Conservation (phyloP, 2,329 filamentous ascomycete species). For the Bretziella fagacearum region DNA sequence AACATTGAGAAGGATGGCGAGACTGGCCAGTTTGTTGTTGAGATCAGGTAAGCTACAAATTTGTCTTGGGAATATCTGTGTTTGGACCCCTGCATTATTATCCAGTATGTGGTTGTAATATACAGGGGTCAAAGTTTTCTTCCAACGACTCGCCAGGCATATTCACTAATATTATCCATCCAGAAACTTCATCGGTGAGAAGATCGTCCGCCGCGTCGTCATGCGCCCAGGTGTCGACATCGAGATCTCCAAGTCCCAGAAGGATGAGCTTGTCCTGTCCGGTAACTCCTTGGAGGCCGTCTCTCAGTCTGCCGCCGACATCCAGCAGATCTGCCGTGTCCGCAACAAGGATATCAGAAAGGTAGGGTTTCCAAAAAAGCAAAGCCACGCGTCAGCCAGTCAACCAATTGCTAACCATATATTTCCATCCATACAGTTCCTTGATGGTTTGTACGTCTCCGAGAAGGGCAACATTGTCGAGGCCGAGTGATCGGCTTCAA, state of each 20-base stretch:
- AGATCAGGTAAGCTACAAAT: constrained; percentile 63
- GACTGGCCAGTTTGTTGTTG: constrained; percentile 74
- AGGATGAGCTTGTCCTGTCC: constrained; percentile 87
- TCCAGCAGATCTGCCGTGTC: constrained; percentile 98
- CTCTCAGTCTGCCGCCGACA: constrained; percentile 95
- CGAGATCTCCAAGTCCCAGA: constrained; percentile 75
- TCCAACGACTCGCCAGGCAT: background rate
- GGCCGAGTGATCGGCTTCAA: constrained; percentile 32
- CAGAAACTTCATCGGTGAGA: constrained; percentile 98
- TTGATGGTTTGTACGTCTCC: constrained; percentile 99
- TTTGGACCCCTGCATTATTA: background rate
- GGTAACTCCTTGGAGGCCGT: constrained; percentile 96
- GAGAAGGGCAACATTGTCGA: constrained; percentile 92
- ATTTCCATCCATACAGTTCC: constrained; percentile 45
- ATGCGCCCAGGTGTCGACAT: constrained; percentile 87
- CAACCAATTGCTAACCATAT: constrained; percentile 17
- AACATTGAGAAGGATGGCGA: constrained; percentile 94
- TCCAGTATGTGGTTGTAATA: background rate
- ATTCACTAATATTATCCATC: constrained; percentile 17
- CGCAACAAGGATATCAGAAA: constrained; percentile 99
- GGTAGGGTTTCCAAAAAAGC: constrained; percentile 31
- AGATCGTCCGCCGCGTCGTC: constrained; percentile 83
- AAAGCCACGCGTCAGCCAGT: background rate
- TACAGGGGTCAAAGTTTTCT: constrained; percentile 1
- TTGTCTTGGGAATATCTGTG: background rate